phyloP scores from a whole-genome alignment of 345 rosid species.

The Alliaria petiolata region DNA sequence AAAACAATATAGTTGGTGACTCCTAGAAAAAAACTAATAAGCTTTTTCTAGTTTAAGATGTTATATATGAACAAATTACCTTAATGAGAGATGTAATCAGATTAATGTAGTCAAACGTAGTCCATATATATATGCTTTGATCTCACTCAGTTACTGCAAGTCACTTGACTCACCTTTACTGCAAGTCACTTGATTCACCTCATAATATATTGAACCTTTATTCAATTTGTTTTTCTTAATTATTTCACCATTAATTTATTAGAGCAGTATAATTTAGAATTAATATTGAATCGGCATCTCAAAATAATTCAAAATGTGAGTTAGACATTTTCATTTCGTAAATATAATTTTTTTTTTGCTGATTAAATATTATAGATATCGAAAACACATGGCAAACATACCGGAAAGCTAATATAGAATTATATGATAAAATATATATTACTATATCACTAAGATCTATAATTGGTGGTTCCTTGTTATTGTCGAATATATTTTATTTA shows the following conservation, averaged over 20 bases:
- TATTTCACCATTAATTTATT: not conserved
- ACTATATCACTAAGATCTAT: constrained; percentile 8
- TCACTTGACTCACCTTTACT: not conserved
- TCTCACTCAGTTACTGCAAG: not conserved
- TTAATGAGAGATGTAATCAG: not conserved
- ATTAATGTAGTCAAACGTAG: not conserved
- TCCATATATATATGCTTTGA: not conserved
- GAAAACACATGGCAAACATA: constrained; percentile 25
- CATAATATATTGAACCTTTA: not conserved
- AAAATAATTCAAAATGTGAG: not conserved
- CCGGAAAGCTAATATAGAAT: not conserved
- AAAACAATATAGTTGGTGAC: not conserved
- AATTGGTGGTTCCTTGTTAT: constrained; percentile 29
- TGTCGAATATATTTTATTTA: not conserved
- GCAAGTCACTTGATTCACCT: too few relatives aligned
- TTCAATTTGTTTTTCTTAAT: not conserved
- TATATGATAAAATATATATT: not conserved
- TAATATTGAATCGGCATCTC: not conserved
- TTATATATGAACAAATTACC: too few relatives aligned
- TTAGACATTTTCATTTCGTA: not conserved
- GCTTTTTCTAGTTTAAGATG: not conserved
- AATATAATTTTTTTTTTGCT: not conserved
- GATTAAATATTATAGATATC: not conserved
- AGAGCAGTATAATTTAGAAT: not conserved
- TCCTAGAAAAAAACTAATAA: not conserved